A percentile compares a stretch with the other conserved stretches of the same genome.
phyloP scores from a whole-genome alignment of 2,329 filamentous ascomycete species.

The Exophiala sideris region DNA sequence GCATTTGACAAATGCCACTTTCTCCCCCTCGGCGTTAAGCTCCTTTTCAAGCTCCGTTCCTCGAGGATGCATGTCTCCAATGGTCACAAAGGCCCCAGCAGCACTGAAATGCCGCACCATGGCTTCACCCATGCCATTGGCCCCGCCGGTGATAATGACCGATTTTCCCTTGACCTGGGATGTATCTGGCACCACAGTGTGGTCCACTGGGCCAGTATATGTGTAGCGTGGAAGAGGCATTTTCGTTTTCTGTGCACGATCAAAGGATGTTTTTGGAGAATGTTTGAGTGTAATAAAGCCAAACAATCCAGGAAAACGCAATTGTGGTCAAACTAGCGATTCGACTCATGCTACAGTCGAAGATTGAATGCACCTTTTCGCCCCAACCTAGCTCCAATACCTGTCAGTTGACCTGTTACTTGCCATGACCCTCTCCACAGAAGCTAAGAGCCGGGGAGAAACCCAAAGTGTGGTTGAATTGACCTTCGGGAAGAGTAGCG shows the following conservation, averaged over 20 bases:
- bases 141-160: constrained; percentile 26
- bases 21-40: constrained; percentile 3
- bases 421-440: no score
- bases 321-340: neutral
- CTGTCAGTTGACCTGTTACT: no score
- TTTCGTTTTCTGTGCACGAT: neutral
- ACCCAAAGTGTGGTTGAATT: no score
- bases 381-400: no score
- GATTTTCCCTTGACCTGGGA: constrained; percentile 35
- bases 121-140: constrained; percentile 39
- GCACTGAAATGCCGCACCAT: constrained; percentile 36
- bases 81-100: constrained; percentile 42
- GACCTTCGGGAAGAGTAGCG: no score
- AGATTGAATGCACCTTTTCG: no score
- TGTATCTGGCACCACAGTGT: constrained; percentile 33
- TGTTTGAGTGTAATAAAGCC: neutral
- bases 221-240: constrained; percentile 10
- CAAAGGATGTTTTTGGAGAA: no score
- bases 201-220: constrained; percentile 13
- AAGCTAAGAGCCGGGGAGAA: no score
- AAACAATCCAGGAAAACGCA: neutral
- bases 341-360: neutral
- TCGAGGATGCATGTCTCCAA: constrained; percentile 30
- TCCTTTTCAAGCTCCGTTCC: constrained; percentile 10
- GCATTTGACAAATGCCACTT: constrained; percentile 37